A percentile compares a stretch with the other conserved stretches of the same genome.
phyloP scores from a whole-genome alignment of 257 asterid species.

The Lantana camara region DNA sequence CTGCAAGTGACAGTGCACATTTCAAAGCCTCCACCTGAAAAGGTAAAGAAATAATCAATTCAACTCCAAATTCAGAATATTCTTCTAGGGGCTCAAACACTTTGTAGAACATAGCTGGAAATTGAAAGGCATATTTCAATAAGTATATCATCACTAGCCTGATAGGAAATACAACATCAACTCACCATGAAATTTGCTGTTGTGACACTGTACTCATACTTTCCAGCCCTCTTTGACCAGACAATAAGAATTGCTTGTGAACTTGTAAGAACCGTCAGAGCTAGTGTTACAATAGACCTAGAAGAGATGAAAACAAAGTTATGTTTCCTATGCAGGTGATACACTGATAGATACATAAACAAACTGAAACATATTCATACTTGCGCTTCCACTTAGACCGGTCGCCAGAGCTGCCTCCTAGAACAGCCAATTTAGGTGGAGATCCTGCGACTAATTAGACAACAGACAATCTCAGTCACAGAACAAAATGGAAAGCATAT shows the following conservation, averaged over 20 bases:
- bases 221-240: conserved; percentile 99
- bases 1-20: conserved; percentile 87
- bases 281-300: conserved; percentile 84
- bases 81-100: conserved; percentile 14
- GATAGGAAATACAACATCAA: conserved; percentile 26
- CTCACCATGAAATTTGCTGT: conserved; percentile 98
- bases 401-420: conserved; percentile 52
- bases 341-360: conserved; percentile 16
- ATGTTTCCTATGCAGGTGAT: conserved; percentile 6
- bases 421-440: conserved; percentile 33
- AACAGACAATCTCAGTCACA: conserved; percentile 11
- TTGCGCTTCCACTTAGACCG: conserved; percentile 86
- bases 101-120: background rate
- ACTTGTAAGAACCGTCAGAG: conserved; percentile 92
- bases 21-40: conserved; percentile 92
- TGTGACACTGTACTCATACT: conserved; percentile 96
- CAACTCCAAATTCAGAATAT: conserved; percentile 30
- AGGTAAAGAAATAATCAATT: conserved; percentile 29
- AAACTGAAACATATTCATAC: conserved; percentile 42
- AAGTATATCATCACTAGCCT: conserved; percentile 7
- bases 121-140: conserved; percentile 8
- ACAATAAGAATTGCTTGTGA: conserved; percentile 98
- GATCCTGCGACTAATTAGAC: conserved; percentile 42
- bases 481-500: conserved; percentile 1
- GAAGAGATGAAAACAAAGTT: conserved; percentile 10